phyloP scores from a whole-genome alignment of 2,329 filamentous ascomycete species.

The Apiospora arundinis region DNA sequence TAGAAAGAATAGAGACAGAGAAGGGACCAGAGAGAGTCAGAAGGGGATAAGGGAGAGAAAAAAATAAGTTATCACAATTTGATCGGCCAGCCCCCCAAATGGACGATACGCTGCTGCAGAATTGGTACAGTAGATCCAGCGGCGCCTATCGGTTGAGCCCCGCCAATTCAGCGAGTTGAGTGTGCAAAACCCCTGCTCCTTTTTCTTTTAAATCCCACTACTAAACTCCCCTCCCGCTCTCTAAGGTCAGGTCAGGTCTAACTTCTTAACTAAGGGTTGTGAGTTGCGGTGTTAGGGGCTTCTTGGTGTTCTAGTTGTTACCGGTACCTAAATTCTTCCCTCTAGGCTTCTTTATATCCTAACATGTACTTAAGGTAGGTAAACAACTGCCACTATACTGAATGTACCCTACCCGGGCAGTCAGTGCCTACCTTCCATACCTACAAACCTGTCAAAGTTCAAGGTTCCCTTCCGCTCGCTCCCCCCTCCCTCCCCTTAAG shows the following conservation, averaged over 20 bases:
- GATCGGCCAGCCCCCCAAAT: slow-evolving; percentile 20
- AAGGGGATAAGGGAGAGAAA: slow-evolving; percentile 15
- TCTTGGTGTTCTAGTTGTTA: neutral
- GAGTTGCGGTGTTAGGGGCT: neutral
- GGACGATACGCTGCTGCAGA: slow-evolving; percentile 22
- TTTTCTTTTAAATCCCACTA: slow-evolving; percentile 12
- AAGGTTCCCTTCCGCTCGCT: neutral
- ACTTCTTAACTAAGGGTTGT: neutral
- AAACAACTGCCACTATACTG: too few species aligned
- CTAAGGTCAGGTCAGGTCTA: too few species aligned
- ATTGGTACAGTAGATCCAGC: slow-evolving; percentile 16
- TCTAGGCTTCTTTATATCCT: too few species aligned
- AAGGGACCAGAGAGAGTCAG: slow-evolving; percentile 3
- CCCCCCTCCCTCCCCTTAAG: neutral
- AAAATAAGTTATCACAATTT: slow-evolving; percentile 21
- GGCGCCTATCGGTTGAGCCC: slow-evolving; percentile 21
- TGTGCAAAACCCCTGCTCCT: slow-evolving; percentile 13
- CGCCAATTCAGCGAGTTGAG: slow-evolving; percentile 19
- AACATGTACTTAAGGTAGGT: too few species aligned
- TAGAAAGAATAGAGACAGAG: slow-evolving; percentile 12
- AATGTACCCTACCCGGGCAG: neutral
- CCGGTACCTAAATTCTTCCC: too few species aligned
- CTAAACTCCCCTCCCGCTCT: slow-evolving; percentile 18
- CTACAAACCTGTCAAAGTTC: neutral
- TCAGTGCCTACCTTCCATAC: neutral